Evolutionary conservation across 306 rosid species (phyloP).

Genomic region (Mimosa pudica): DNA sequence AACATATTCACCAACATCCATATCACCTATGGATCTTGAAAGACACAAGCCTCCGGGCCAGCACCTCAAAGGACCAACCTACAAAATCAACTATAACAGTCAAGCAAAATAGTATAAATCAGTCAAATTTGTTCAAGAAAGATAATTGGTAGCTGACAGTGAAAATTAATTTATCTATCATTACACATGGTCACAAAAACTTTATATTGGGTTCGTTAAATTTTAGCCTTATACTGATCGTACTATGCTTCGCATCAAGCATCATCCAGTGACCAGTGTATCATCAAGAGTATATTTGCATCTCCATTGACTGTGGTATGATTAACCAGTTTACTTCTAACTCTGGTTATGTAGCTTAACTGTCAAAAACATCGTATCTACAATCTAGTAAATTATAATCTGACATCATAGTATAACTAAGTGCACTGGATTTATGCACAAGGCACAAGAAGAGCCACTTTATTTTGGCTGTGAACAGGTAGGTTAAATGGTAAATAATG

Average conservation of each 20-base stretch:
- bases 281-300: conserved; percentile 1
- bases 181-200: conserved; percentile 26
- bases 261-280: conserved; percentile 12
- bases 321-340: conserved; percentile 24
- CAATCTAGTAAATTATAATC: neutral
- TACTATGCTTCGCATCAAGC: conserved; percentile 23
- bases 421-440: conserved; percentile 4
- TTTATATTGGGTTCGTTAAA: conserved; percentile 3
- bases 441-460: neutral
- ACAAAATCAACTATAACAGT: conserved; percentile 28
- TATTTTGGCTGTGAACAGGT: neutral
- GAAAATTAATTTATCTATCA: conserved; percentile 17
- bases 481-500: neutral
- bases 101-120: conserved; percentile 1
- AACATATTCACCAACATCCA: conserved; percentile 86
- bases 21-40: conserved; percentile 91
- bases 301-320: conserved; percentile 17
- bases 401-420: neutral
- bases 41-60: conserved; percentile 99
- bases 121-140: neutral
- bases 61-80: conserved; percentile 96
- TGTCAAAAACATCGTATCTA: conserved; percentile 11
- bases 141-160: neutral
- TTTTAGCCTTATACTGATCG: conserved; percentile 4
- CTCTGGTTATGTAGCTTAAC: conserved; percentile 11